Conservation (phyloP, 78 protist genomes). For the Polysphondylium violaceum region DNA sequence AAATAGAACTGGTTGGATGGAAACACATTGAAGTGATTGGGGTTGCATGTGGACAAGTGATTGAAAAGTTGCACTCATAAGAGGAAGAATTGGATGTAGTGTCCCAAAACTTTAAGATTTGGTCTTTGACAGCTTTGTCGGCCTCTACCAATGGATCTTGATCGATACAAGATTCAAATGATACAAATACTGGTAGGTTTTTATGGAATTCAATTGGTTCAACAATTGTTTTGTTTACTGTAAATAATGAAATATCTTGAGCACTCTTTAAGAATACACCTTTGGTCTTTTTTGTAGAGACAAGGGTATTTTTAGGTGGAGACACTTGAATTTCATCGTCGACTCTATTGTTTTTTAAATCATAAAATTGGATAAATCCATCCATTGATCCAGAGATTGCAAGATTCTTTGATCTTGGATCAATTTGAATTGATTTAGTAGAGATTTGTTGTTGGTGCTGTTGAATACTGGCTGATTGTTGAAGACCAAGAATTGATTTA, state of each 20-base stretch:
- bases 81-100: too few species aligned
- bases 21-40: constrained; percentile 25
- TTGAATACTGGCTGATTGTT: not conserved
- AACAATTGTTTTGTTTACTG: too few species aligned
- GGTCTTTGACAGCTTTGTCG: not conserved
- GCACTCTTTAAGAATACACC: not conserved
- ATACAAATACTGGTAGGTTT: not conserved
- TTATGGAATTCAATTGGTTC: constrained; percentile 18
- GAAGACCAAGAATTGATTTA: constrained; percentile 1
- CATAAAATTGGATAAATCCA: constrained; percentile 51
- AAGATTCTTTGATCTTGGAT: constrained; percentile 9
- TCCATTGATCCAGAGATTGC: constrained; percentile 28
- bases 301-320: constrained; percentile 40
- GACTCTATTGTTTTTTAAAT: constrained; percentile 6
- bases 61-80: constrained; percentile 9
- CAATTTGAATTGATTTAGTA: not conserved
- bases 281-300: constrained; percentile 25
- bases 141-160: not conserved
- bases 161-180: constrained; percentile 22
- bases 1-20: constrained; percentile 28
- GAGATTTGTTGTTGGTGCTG: not conserved
- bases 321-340: constrained; percentile 5
- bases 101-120: constrained; percentile 60
- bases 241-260: constrained; percentile 4
- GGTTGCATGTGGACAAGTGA: constrained; percentile 27